These are phyloP conservation scores for Zychaea mexicana DNA, from an alignment of 371 early-diverging fungal genomes.

Conservation along the genomic window DNA sequence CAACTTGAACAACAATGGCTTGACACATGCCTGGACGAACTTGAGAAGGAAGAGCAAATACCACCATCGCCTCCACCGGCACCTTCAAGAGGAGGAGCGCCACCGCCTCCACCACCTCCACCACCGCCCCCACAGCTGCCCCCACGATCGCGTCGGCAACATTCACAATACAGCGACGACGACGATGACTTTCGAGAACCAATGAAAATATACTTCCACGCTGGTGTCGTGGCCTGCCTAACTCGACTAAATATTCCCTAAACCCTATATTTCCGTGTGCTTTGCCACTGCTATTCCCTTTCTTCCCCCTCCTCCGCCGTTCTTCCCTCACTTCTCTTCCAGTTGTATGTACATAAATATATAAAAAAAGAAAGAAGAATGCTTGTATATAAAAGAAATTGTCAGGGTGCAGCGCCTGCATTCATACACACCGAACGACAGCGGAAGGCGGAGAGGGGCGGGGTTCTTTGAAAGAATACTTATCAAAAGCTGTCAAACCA, in stretches of 20 bases:
- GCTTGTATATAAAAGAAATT: no score
- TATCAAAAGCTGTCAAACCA: no score
- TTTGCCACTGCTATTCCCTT: no score
- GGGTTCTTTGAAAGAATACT: no score
- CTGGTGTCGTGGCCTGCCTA: background rate
- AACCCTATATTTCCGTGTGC: background rate
- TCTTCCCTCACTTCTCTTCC: background rate
- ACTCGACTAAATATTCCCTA: background rate
- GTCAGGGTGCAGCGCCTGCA: no score
- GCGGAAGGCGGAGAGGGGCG: no score
- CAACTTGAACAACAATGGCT: conserved; percentile 12
- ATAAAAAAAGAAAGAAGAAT: no score
- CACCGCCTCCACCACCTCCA: no score
- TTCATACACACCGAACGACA: no score
- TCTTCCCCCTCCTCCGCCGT: background rate
- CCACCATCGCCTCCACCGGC: background rate
- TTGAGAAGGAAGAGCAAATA: conserved; percentile 3
- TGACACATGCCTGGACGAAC: conserved; percentile 6
- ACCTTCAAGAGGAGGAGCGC: background rate
- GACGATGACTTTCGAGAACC: background rate
- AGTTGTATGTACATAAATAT: background rate
- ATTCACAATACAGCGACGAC: background rate
- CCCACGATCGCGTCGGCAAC: background rate
- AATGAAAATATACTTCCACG: background rate
- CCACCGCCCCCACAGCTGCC: no score